Evolutionary conservation across 805 yeast species (phyloP).

Genomic region (Saccharomycopsis lassenensis): DNA sequence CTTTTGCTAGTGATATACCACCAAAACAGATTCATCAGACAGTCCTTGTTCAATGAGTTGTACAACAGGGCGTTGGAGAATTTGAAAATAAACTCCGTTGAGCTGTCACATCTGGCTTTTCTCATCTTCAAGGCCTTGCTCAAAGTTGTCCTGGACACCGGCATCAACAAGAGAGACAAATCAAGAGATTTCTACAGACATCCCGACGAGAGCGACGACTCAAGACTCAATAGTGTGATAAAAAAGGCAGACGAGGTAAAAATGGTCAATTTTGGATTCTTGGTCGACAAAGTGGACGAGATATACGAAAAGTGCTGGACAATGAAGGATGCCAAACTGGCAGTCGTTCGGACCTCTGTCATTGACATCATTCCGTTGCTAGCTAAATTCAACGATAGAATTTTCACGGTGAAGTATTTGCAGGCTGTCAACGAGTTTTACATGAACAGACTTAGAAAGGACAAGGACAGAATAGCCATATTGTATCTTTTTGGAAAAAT

Average conservation of each 20-base stretch:
- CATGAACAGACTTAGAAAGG: conserved; percentile 64
- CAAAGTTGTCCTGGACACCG: too few species aligned
- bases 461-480: conserved; percentile 66
- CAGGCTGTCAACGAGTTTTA: conserved; percentile 71
- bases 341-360: conserved; percentile 74
- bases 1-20: conserved; percentile 30
- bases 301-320: conserved; percentile 21
- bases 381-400: conserved; percentile 64
- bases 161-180: too few species aligned
- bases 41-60: conserved; percentile 4
- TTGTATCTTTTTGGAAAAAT: conserved; percentile 72
- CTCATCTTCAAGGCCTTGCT: conserved; percentile 15
- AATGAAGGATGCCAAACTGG: conserved; percentile 68
- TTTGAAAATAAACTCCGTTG: conserved; percentile 9
- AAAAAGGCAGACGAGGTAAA: too few species aligned
- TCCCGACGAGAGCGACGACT: too few species aligned
- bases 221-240: too few species aligned
- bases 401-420: conserved; percentile 71
- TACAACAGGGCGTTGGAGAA: conserved; percentile 10
- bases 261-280: conserved; percentile 1
- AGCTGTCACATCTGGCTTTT: conserved; percentile 15
- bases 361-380: conserved; percentile 72
- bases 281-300: conserved; percentile 13
- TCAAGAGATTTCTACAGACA: too few species aligned
- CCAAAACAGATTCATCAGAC: conserved; percentile 21